A percentile compares a stretch with the other conserved stretches of the same genome.
Evolutionary conservation across 2,329 filamentous ascomycete genomes (phyloP).

Genomic region (Nemania sp.): DNA sequence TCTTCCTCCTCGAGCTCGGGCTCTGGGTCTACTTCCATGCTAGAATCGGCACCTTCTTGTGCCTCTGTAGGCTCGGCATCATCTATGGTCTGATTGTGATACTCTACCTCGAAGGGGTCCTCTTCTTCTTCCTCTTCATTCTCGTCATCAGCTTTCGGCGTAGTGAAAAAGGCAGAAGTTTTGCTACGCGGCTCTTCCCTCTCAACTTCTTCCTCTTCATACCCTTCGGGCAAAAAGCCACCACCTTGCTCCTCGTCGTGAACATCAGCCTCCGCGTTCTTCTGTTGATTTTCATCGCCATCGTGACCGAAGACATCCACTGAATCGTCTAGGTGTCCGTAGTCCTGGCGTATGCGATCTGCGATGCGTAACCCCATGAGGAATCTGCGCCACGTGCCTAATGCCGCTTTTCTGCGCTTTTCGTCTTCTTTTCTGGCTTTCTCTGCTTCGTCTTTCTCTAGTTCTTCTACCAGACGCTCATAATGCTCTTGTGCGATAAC

Average conservation of each 20-base stretch:
- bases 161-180: slow-evolving; percentile 33
- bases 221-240: slow-evolving; percentile 56
- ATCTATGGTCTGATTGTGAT: slow-evolving; percentile 25
- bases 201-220: slow-evolving; percentile 30
- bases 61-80: slow-evolving; percentile 10
- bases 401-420: slow-evolving; percentile 73
- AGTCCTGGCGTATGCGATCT: slow-evolving; percentile 74
- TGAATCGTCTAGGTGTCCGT: slow-evolving; percentile 63
- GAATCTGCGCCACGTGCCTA: slow-evolving; percentile 84
- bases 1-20: slow-evolving; percentile 21
- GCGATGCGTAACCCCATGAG: slow-evolving; percentile 83
- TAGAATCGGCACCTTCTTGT: slow-evolving; percentile 2
- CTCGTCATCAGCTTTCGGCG: slow-evolving; percentile 27
- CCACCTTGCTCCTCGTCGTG: slow-evolving; percentile 56
- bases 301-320: slow-evolving; percentile 59
- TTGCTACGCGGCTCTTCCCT: slow-evolving; percentile 25
- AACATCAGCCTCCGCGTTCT: neutral
- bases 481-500: slow-evolving; percentile 84
- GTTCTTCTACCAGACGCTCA: slow-evolving; percentile 73
- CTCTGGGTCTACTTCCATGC: slow-evolving; percentile 14
- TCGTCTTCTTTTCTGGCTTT: slow-evolving; percentile 77
- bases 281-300: slow-evolving; percentile 31
- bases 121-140: slow-evolving; percentile 32
- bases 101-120: slow-evolving; percentile 38
- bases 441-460: slow-evolving; percentile 77